Percentiles rank a stretch among this genome's conserved stretches.
phyloP scores from a whole-genome alignment of 306 rosid species.

The Cicer arietinum region DNA sequence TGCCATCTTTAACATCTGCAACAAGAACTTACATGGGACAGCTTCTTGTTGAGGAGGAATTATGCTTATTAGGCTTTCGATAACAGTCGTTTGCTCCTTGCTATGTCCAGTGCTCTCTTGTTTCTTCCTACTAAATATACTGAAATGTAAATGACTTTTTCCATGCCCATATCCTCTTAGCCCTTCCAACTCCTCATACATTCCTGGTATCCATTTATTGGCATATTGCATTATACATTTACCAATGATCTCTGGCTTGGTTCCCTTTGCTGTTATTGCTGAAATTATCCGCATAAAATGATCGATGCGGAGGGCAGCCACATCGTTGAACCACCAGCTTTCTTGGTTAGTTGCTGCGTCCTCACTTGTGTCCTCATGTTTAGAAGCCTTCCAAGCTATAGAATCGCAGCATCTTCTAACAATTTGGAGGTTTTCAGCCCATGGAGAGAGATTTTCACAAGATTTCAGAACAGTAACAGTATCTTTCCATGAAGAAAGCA shows the following conservation, averaged over 20 bases:
- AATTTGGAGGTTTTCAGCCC: constrained; percentile 94
- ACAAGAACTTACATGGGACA: constrained; percentile 79
- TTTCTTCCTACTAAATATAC: constrained; percentile 60
- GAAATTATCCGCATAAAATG: constrained; percentile 74
- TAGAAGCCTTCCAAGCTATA: constrained; percentile 83
- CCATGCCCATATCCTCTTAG: constrained; percentile 69
- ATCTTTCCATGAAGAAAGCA: constrained; percentile 93
- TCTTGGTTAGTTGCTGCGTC: constrained; percentile 54
- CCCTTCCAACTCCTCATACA: constrained; percentile 73
- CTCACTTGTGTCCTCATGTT: constrained; percentile 49
- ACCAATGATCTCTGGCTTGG: constrained; percentile 70
- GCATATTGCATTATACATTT: constrained; percentile 82
- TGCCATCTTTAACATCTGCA: constrained; percentile 83
- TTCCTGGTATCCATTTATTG: constrained; percentile 72
- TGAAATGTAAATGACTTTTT: constrained; percentile 67
- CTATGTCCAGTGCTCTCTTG: constrained; percentile 56
- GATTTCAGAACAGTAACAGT: constrained; percentile 75
- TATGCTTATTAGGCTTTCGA: constrained; percentile 79
- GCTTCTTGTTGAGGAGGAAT: constrained; percentile 84
- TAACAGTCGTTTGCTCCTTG: constrained; percentile 71
- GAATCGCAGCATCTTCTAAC: constrained; percentile 95
- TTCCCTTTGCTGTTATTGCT: constrained; percentile 70
- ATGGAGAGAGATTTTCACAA: constrained; percentile 81
- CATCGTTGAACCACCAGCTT: constrained; percentile 72
- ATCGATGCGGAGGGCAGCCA: constrained; percentile 63